Conservation (phyloP, 768 basidiomycete species). For the Kwoniella dendrophila region DNA sequence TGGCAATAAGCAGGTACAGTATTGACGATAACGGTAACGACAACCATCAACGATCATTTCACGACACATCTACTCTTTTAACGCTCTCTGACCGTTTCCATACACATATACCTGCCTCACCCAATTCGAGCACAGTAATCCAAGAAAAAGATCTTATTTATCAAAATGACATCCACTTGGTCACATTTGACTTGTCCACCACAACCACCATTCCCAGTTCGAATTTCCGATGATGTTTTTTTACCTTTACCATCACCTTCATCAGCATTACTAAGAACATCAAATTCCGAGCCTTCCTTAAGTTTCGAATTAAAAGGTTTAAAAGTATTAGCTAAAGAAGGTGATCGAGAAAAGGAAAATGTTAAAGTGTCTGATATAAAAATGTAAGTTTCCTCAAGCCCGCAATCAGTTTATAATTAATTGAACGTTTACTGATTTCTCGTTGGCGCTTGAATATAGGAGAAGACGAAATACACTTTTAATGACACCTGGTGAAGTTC, state of each 20-base stretch:
- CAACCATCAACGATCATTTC: too few relatives aligned
- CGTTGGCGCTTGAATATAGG: not conserved
- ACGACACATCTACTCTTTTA: too few relatives aligned
- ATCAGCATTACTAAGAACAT: constrained; percentile 4
- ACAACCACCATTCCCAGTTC: constrained; percentile 21
- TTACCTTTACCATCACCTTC: constrained; percentile 6
- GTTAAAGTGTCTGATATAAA: constrained; percentile 23
- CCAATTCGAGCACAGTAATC: not conserved
- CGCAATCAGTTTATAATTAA: not conserved
- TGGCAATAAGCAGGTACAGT: too few relatives aligned
- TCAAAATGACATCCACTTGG: constrained; percentile 18
- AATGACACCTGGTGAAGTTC: constrained; percentile 16
- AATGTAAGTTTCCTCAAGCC: constrained; percentile 11
- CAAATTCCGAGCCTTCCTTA: constrained; percentile 12
- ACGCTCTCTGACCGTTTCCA: too few relatives aligned
- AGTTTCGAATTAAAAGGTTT: constrained; percentile 18
- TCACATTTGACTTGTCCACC: constrained; percentile 21
- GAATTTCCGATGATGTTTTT: constrained; percentile 19
- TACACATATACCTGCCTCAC: not conserved
- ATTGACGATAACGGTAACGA: too few relatives aligned
- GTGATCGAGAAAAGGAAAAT: constrained; percentile 6
- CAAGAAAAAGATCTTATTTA: too few relatives aligned
- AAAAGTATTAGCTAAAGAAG: not conserved
- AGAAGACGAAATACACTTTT: constrained; percentile 14
- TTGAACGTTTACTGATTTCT: not conserved